Base-by-base conservation (phyloP, 306 rosid genomes). In the Acacia melanoxylon region DNA sequence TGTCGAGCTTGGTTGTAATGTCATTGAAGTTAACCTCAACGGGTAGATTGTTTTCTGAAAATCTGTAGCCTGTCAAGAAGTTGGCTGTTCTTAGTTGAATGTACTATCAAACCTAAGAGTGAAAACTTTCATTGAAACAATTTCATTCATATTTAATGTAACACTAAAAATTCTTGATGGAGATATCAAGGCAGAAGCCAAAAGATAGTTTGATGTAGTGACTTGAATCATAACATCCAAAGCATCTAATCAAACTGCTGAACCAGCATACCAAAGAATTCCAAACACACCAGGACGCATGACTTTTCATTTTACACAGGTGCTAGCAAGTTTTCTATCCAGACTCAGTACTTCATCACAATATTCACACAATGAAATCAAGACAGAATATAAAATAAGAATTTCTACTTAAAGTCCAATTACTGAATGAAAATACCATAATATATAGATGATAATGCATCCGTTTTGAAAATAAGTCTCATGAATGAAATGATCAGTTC, bases 21-120 rank as follows among this genome's bases (percentile, higher is more conserved):
- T 85, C 96, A 87, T 85, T 31, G 93, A 85, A 75, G 86, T 81
- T 83, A 95, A 85, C 82, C 82, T 93, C 81, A 84, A 84, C 3
- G 93, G 90, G 69, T 91, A 89, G 72, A 95, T 83, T 27, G 93
- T 87, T 86, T 88, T 86, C 86, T 81, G 89, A 86, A 90, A 86
- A 86, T 93, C 94, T 72, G 88, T 79, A 83, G 85, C 84, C 99
- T 95, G 89, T 66, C 68, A 74, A 85, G 71, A 84, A 81, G 75
- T 78, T 80, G 25, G 78, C 72, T 12, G 61, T 85, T 84, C 49
- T 86, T 80, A 46, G 41, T 79, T 63, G 9, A 75, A 82, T 78
- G 61, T 9, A 20, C 35, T 20, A 49, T 42, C 59, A 52, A 37
- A 72, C 80, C 78, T 54, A 62, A 35, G 31, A 65, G 66, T 66